Evolutionary conservation across 2,329 filamentous ascomycete genomes (phyloP).

Genomic region (Hypoxylon sp.): DNA sequence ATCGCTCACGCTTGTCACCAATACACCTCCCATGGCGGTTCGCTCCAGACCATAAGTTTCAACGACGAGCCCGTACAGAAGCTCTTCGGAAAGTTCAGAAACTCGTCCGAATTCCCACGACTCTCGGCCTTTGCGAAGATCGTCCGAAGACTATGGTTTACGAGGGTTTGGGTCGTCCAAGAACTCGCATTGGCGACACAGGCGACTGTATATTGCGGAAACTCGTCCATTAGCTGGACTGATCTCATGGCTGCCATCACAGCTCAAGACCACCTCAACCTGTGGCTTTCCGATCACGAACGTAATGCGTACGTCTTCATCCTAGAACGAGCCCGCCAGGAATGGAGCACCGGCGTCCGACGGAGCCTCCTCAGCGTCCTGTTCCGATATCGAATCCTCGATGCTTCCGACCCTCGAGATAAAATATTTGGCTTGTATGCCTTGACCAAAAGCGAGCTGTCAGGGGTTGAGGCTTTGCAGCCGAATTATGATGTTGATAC

Average conservation of each 20-base stretch:
- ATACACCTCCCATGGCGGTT: slow-evolving; percentile 20
- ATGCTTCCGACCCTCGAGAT: slow-evolving; percentile 45
- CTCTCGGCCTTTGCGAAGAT: slow-evolving; percentile 38
- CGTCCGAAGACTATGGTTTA: slow-evolving; percentile 41
- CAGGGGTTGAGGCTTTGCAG: slow-evolving; percentile 22
- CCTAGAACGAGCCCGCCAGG: slow-evolving; percentile 34
- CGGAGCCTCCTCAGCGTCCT: slow-evolving; percentile 38
- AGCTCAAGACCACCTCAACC: slow-evolving; percentile 35
- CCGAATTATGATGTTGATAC: slow-evolving; percentile 41
- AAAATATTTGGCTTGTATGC: slow-evolving; percentile 45
- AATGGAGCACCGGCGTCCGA: slow-evolving; percentile 15
- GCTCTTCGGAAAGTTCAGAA: slow-evolving; percentile 34
- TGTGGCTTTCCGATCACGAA: slow-evolving; percentile 35
- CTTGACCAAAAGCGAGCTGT: slow-evolving; percentile 31
- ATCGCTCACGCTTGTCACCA: slow-evolving; percentile 29
- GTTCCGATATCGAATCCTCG: slow-evolving; percentile 40
- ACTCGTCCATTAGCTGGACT: slow-evolving; percentile 30
- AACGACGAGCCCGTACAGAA: slow-evolving; percentile 15
- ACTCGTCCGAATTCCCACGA: slow-evolving; percentile 28
- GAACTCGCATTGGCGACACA: slow-evolving; percentile 42
- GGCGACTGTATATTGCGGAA: slow-evolving; percentile 41
- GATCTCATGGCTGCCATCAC: slow-evolving; percentile 42
- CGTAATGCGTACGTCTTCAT: slow-evolving; percentile 40
- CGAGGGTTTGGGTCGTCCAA: slow-evolving; percentile 45
- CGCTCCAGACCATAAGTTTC: slow-evolving; percentile 30